phyloP scores from a whole-genome alignment of 352 stramenopile species.

The Salisapilia sapeloensis region DNA sequence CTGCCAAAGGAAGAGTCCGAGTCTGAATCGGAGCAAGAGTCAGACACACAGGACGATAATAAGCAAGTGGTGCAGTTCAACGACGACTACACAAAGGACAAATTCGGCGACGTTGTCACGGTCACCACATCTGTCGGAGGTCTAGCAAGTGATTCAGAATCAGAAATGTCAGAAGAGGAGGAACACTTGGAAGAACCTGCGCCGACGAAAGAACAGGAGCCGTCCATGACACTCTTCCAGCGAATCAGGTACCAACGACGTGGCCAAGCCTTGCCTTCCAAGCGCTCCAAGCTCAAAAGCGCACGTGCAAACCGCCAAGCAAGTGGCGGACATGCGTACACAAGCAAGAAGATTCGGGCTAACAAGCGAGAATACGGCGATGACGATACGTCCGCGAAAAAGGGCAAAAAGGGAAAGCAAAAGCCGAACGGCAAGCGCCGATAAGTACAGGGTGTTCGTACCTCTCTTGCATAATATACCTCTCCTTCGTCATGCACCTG shows the following conservation, averaged over 20 bases:
- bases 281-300: conserved; percentile 73
- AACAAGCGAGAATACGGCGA: conserved; percentile 8
- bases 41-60: conserved; percentile 7
- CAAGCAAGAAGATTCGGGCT: conserved; percentile 50
- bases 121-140: conserved; percentile 70
- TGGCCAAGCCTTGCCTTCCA: conserved; percentile 61
- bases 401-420: conserved; percentile 11
- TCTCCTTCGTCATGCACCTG: no score
- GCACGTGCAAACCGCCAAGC: conserved; percentile 30
- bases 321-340: conserved; percentile 1
- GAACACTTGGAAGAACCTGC: conserved; percentile 10
- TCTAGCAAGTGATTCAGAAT: conserved; percentile 56
- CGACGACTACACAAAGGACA: conserved; percentile 67
- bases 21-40: conserved; percentile 8
- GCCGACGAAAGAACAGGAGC: conserved; percentile 18
- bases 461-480: no score
- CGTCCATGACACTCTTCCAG: conserved; percentile 73
- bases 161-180: conserved; percentile 27
- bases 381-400: conserved; percentile 11
- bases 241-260: conserved; percentile 76
- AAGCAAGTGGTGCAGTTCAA: conserved; percentile 59
- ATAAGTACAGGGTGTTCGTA: conserved; percentile 11
- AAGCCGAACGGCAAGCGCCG: conserved; percentile 7
- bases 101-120: conserved; percentile 77
- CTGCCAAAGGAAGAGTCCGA: conserved; percentile 27